A percentile compares a stretch with the other conserved stretches of the same genome.
Conservation (phyloP, 768 basidiomycete genomes). For the Lentinula raphanica region DNA sequence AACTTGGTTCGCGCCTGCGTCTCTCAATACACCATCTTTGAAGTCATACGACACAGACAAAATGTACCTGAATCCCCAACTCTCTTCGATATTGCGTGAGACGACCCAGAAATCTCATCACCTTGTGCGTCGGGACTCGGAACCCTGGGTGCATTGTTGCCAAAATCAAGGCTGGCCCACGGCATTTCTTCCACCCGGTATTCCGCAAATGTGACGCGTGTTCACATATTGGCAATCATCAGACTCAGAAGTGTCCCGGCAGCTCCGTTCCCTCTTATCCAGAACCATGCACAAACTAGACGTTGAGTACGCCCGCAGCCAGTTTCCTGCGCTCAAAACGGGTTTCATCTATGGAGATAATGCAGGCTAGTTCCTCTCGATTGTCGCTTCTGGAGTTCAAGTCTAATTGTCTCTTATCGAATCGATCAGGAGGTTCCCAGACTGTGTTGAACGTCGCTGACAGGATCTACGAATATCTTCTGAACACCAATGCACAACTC, state of each 20-base stretch:
- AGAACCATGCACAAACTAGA: constrained; percentile 22
- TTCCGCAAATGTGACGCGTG: background rate
- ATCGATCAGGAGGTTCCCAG: constrained; percentile 41
- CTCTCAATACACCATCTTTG: no score
- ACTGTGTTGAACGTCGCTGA: constrained; percentile 50
- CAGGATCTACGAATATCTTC: constrained; percentile 60
- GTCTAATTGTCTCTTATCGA: background rate
- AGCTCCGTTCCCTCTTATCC: background rate
- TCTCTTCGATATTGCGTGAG: background rate
- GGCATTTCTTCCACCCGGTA: background rate
- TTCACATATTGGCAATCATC: no score
- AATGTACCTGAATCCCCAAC: no score
- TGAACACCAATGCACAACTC: constrained; percentile 69
- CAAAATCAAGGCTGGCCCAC: background rate
- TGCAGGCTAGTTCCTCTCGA: constrained; percentile 19
- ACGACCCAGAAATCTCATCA: background rate
- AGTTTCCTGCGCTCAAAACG: constrained; percentile 40
- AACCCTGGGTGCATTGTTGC: no score
- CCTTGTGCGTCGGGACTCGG: no score
- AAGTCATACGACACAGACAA: no score
- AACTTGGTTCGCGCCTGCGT: no score
- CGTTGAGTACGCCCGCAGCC: constrained; percentile 30
- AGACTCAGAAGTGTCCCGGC: no score
- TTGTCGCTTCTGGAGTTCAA: background rate
- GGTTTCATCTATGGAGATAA: constrained; percentile 50